Base-by-base conservation (phyloP, 1,139 yeast species). In the Starmera stellimalicola region DNA sequence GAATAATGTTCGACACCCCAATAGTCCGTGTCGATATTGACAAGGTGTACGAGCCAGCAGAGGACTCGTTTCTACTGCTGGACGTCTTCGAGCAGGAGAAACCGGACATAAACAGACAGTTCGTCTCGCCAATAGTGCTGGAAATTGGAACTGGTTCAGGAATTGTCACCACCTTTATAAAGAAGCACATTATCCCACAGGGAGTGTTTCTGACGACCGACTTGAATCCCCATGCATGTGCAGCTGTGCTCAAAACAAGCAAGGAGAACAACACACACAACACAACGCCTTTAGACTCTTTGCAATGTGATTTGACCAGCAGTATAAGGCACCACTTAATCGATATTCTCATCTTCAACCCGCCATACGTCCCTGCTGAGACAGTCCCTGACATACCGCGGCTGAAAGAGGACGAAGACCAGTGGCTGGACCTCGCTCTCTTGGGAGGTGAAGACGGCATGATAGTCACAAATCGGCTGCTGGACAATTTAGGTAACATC, bases 81-180 rank as follows among this genome's bases (percentile, higher is more conserved):
- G 98, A 91, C 54, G 65, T 80, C 15, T 64, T 91, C 34, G 97
- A 91, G 48, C 55, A 62, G 30, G 79, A 82, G 35, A 52, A 54
- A 32, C 47, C 40, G 0, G 59, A 45, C 36, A 47, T 78, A 24
- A 39, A 44, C 14, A 37, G 47, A 11, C 51, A 53, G 28, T 70
- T 65, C 38, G 18, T 37, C 2, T 22, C 43, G 0, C 81, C 94
- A 0, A 31, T 84, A 1, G 77, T 82, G 1, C 66, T 80, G n/a
- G 98, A 91, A 50, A 67, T 91, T 8, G 98, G 98, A 0, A 70
- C 88, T 3, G 98, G 98, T 0, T 76, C 95, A 1, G 98, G 97
- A 1, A 68, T 91, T 5, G 82, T 88, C 1, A 69, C 93, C 0
- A 68, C 95, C 0, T 91, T 91, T 51, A 46, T 85, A 10, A 71